Evolutionary conservation across 441 rosid genomes (phyloP).

Genomic region (Corymbia calophylla): DNA sequence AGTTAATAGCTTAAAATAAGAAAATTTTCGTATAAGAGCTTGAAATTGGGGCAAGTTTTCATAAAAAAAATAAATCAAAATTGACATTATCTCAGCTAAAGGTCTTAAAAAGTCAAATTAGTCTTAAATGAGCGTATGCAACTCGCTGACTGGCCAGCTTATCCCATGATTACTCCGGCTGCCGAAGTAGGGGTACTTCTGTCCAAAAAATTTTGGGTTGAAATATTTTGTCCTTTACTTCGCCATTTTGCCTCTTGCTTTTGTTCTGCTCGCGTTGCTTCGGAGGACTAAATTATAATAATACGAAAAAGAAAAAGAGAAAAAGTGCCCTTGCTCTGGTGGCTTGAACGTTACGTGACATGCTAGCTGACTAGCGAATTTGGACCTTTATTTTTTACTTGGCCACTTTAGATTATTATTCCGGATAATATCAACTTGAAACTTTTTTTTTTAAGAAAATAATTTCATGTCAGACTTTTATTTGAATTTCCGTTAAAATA

Average conservation of each 20-base stretch:
- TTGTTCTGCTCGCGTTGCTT: no score
- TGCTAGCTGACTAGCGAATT: fast-evolving
- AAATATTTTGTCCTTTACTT: no score
- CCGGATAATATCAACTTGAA: background rate
- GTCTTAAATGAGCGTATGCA: background rate
- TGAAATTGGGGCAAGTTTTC: background rate
- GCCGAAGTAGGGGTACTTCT: background rate
- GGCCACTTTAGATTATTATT: no score
- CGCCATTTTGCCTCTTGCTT: no score
- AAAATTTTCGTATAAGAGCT: no score
- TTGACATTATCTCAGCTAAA: no score
- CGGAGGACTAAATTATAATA: no score
- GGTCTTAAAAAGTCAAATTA: no score
- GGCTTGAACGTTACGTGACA: background rate
- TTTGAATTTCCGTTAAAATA: background rate
- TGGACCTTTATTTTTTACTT: background rate
- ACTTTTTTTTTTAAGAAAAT: no score
- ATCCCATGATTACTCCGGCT: fast-evolving
- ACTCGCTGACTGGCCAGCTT: background rate
- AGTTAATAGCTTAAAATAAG: background rate
- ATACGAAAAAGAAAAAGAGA: no score
- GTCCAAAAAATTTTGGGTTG: background rate
- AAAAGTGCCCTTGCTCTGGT: background rate
- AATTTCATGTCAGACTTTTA: background rate
- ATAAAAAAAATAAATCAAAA: no score